phyloP scores from a whole-genome alignment of 129 eudicot genomes.

The Kitagawia praeruptora region DNA sequence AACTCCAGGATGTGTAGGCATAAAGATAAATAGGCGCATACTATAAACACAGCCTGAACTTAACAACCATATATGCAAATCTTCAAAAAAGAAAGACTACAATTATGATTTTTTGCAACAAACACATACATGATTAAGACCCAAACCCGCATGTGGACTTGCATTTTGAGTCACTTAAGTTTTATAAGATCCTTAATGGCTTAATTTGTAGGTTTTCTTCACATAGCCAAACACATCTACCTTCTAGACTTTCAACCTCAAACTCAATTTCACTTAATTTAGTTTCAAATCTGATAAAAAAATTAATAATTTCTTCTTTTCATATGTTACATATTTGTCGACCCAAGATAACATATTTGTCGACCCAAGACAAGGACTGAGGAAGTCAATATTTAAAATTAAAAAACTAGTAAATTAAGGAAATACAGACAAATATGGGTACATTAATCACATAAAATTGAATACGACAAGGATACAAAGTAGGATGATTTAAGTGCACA shows the following conservation, averaged over 20 bases:
- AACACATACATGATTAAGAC: not conserved
- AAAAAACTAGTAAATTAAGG: not conserved
- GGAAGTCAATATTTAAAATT: not conserved
- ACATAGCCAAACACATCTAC: not conserved
- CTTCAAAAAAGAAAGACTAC: not conserved
- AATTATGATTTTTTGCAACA: not conserved
- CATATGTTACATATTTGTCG: not conserved
- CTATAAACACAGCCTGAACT: not conserved
- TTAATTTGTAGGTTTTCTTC: not conserved
- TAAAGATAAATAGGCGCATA: not conserved
- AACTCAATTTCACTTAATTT: not conserved
- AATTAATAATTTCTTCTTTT: not conserved
- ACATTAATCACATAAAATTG: not conserved
- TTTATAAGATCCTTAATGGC: not conserved
- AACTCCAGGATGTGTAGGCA: not conserved
- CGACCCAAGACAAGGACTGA: too few relatives aligned
- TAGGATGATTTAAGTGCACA: not conserved
- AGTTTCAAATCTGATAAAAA: not conserved
- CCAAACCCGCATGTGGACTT: not conserved
- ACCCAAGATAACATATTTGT: too few relatives aligned
- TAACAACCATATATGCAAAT: not conserved
- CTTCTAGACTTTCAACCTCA: not conserved
- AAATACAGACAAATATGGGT: not conserved
- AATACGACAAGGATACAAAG: not conserved
- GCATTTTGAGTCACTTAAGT: not conserved